These are phyloP conservation scores for Hanseniaspora gamundiae DNA, from an alignment of 1,139 yeast species.

Conservation along the genomic window DNA sequence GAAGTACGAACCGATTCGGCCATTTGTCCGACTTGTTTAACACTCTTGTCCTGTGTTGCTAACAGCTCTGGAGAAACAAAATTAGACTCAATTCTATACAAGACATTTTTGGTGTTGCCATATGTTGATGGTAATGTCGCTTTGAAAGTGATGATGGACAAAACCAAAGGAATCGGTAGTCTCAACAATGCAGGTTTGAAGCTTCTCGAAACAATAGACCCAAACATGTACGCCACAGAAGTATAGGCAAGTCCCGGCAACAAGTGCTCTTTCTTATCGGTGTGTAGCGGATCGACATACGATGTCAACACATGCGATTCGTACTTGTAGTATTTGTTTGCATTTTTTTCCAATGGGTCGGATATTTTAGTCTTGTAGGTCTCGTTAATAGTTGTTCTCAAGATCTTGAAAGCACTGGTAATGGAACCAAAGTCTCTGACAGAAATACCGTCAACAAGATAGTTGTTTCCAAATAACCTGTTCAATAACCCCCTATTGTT, in stretches of 20 bases:
- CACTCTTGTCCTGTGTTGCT: slow-evolving; percentile 46
- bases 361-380: background rate
- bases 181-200: slow-evolving; percentile 22
- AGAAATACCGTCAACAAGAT: slow-evolving; percentile 1
- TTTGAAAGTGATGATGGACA: slow-evolving; percentile 61
- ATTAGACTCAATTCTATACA: slow-evolving; percentile 56
- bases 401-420: background rate
- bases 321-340: slow-evolving; percentile 19
- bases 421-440: background rate
- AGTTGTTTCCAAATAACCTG: background rate
- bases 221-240: slow-evolving; percentile 64
- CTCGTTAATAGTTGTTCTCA: background rate
- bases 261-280: slow-evolving; percentile 54
- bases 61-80: slow-evolving; percentile 37
- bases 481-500: background rate
- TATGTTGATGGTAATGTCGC: slow-evolving; percentile 73
- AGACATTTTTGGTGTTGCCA: slow-evolving; percentile 45
- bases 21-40: slow-evolving; percentile 25
- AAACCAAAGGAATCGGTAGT: slow-evolving; percentile 52
- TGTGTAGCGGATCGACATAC: slow-evolving; percentile 57
- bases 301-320: slow-evolving; percentile 34
- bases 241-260: slow-evolving; percentile 68
- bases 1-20: background rate
- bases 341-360: background rate
- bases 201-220: slow-evolving; percentile 62